A percentile compares a stretch with the other conserved stretches of the same genome.
phyloP scores from a whole-genome alignment of 2,329 filamentous ascomycete genomes.

The Talaromyces sp. region DNA sequence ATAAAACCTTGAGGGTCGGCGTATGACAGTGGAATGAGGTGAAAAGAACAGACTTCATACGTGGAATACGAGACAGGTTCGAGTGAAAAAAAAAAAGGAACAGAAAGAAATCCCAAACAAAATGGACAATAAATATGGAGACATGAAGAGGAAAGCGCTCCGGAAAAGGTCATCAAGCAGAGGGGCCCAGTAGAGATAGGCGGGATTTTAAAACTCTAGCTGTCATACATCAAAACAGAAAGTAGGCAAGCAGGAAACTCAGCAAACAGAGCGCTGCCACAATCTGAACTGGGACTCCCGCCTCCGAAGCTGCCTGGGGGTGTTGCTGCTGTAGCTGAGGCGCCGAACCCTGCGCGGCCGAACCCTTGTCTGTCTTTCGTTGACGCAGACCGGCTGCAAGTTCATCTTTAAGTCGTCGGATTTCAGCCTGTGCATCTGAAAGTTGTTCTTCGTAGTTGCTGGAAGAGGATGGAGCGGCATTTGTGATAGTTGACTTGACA shows the following conservation, averaged over 20 bases:
- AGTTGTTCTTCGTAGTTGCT: constrained; percentile 55
- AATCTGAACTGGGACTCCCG: constrained; percentile 78
- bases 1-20: background rate
- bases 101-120: background rate
- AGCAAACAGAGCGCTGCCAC: constrained; percentile 78
- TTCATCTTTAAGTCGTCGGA: constrained; percentile 62
- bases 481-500: constrained; percentile 47
- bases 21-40: background rate
- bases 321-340: constrained; percentile 51
- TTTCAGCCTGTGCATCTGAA: constrained; percentile 66
- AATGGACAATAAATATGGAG: background rate
- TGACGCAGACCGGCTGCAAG: constrained; percentile 60
- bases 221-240: constrained; percentile 70
- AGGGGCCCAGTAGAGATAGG: constrained; percentile 3
- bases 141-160: constrained; percentile 3
- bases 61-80: background rate
- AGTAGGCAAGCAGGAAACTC: constrained; percentile 89
- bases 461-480: constrained; percentile 41
- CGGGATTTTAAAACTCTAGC: background rate
- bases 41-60: background rate
- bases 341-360: constrained; percentile 35
- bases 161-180: background rate
- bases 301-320: constrained; percentile 49
- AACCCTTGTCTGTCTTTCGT: constrained; percentile 60
- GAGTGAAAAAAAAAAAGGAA: background rate